Evolutionary conservation across 2,329 filamentous ascomycete genomes (phyloP), one percentile per base, ranked within the genome.

Genomic region (Colletotrichum sp.): DNA sequence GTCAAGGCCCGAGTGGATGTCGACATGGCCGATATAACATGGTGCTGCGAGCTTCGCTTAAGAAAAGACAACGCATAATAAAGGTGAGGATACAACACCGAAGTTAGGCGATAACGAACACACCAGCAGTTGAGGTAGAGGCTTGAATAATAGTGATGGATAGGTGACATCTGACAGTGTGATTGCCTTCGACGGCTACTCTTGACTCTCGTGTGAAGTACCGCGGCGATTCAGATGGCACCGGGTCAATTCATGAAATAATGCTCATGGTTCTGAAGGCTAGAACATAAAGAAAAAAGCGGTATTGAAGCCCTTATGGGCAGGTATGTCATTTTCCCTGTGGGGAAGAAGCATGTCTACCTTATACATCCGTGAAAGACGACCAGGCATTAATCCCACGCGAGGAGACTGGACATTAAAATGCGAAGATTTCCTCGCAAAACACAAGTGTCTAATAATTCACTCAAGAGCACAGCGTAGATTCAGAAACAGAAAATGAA

Each of bases 371-470:
- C 16, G 5, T 48, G 18, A 18, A 48, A 0, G 55, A 28, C 13
- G 55, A 59, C 1, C 22, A 16, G 15, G 36, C 36, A 44, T 44
- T 0, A 1, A 6, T n/a, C 18, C 9, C 3, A n/a, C 5, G 5
- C 39, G 39, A 2, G 1, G 2, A 1, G 18, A 44, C 39, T 48
- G 39, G 5, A 1, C 5, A 48, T 12, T n/a, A 3, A 44, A n/a
- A 48, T 48, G 39, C 39, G 9, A 48, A 48, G 1, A n/a, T n/a
- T 48, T 48, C 18, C 5, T n/a, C 39, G 6, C 9, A 48, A 48
- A 10, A n/a, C 0, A 48, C 1, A 12, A 7, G 9, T 2, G 18
- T n/a, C 9, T 3, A n/a, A 22, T 12, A 12, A 12, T 3, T 48
- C 18, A n/a, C 18, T 12, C 39, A n/a, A 0, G 18, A 48, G 6